Conservation (phyloP, 257 asterid genomes). For the Solanum arcanum region DNA sequence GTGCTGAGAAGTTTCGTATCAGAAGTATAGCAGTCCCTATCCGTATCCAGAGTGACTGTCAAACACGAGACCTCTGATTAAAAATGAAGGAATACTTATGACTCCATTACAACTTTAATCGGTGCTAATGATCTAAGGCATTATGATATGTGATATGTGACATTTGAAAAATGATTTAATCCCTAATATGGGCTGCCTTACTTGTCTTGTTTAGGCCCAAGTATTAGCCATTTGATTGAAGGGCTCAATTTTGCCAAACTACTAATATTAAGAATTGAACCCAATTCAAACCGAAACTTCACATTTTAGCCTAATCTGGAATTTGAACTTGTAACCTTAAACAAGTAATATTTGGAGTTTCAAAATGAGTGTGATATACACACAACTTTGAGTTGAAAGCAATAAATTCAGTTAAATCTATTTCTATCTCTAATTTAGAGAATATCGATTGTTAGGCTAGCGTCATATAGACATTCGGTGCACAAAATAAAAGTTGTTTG, state of each 20-base stretch:
- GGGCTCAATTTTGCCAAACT: neutral
- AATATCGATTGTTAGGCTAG: no score
- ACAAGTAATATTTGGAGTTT: neutral
- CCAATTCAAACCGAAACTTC: neutral
- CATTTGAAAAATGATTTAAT: neutral
- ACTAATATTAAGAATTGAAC: neutral
- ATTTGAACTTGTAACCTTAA: neutral
- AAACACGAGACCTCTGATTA: neutral
- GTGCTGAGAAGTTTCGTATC: rapidly evolving
- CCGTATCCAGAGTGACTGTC: neutral
- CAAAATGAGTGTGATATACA: neutral
- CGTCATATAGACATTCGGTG: no score
- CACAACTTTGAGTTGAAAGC: neutral
- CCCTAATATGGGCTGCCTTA: neutral
- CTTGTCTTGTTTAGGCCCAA: neutral
- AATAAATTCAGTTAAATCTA: neutral
- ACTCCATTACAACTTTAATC: neutral
- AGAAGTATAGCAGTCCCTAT: neutral
- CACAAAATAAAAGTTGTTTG: no score
- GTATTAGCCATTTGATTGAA: neutral
- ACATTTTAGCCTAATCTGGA: neutral
- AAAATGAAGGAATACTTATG: no score
- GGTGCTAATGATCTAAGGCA: neutral
- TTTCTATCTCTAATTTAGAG: neutral
- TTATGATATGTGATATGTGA: neutral